A percentile compares a stretch with the other conserved stretches of the same genome.
phyloP scores from a whole-genome alignment of 768 basidiomycete genomes.

The Collybia mongolica region DNA sequence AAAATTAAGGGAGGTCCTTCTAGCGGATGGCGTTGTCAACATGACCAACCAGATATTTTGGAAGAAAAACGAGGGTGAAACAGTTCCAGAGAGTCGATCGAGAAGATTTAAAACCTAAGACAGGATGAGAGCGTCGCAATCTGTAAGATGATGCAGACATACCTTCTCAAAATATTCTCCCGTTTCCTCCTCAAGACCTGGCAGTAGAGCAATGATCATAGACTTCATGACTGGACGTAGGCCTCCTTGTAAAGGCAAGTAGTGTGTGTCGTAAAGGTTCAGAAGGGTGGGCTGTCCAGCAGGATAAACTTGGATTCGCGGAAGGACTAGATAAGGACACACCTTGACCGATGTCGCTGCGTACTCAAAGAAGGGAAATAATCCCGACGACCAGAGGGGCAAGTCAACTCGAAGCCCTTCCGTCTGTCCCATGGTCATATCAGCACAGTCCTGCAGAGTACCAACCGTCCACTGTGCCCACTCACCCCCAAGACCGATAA shows the following conservation, averaged over 20 bases:
- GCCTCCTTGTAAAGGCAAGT: slow-evolving; percentile 78
- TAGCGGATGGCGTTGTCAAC: slow-evolving; percentile 82
- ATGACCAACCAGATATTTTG: slow-evolving; percentile 95
- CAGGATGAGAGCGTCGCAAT: not conserved
- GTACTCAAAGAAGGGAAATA: slow-evolving; percentile 99
- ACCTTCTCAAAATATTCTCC: slow-evolving; percentile 97
- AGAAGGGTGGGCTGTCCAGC: slow-evolving; percentile 74
- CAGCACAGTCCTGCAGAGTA: not conserved
- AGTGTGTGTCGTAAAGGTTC: slow-evolving; percentile 90
- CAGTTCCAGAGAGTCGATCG: slow-evolving; percentile 78
- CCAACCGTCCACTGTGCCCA: slow-evolving; percentile 9
- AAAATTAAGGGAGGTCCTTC: slow-evolving; percentile 86
- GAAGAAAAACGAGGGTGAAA: slow-evolving; percentile 88
- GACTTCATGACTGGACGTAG: slow-evolving; percentile 93
- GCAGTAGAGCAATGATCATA: slow-evolving; percentile 88
- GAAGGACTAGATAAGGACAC: slow-evolving; percentile 9
- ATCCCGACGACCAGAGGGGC: slow-evolving; percentile 89
- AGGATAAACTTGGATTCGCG: not conserved
- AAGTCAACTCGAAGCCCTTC: slow-evolving; percentile 88
- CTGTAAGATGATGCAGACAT: slow-evolving; percentile 2
- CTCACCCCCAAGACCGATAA: slow-evolving; percentile 87
- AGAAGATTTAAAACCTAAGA: slow-evolving; percentile 74
- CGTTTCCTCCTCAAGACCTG: slow-evolving; percentile 96
- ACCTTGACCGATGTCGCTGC: slow-evolving; percentile 99
- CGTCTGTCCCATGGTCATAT: slow-evolving; percentile 44